Base-by-base conservation (phyloP, 768 basidiomycete genomes). In the Lepiota venenata region DNA sequence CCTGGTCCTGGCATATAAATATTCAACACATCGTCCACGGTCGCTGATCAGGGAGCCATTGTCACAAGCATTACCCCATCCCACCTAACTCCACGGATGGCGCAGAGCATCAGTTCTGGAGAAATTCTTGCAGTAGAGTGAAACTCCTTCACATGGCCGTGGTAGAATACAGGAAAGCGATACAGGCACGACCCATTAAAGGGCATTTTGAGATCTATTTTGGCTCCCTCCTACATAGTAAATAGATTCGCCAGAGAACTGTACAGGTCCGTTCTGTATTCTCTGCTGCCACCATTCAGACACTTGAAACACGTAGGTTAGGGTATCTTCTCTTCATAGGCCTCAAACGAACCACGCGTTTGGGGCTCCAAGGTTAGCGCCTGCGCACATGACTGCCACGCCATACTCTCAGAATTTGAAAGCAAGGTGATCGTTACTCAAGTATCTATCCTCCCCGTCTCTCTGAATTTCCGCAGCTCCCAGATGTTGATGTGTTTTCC, bases 401-500 rank as follows among this genome's bases (percentile, higher is more conserved):
- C 71, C 37, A 92, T 98, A 82, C 71, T 94, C n/a, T 75, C 80
- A 46, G 82, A 81, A 56, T 93, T 93, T 64, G 78, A 77, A 53
- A 64, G 79, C 54, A 76, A 77, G 63, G 90, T 88, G 27, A 3
- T 56, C 50, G 77, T 69, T 20, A 25, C 36, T 18, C 22, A 27
- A 5, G 35, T 37, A 18, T n/a, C n/a, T n/a, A n/a, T n/a, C 21
- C 53, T 21, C 21, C 20, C 21, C 35, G 40, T 20, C 3, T 36
- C 22, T 15, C 43, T 37, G 56, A 52, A 18, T 7, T 25, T 0
- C 44, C 42, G 22, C 40, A 93, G 85, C 79, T 98, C 3, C 95
- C 96, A 11, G 85, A 98, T 73, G 86, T 99, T 85, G 89, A 97
- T 62, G n/a, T n/a, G n/a, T 85, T 99, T 60, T 84, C 97, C 0